These are phyloP conservation scores for Phanerochaete carnosa DNA, from an alignment of 768 basidiomycete species.

Conservation along the genomic window DNA sequence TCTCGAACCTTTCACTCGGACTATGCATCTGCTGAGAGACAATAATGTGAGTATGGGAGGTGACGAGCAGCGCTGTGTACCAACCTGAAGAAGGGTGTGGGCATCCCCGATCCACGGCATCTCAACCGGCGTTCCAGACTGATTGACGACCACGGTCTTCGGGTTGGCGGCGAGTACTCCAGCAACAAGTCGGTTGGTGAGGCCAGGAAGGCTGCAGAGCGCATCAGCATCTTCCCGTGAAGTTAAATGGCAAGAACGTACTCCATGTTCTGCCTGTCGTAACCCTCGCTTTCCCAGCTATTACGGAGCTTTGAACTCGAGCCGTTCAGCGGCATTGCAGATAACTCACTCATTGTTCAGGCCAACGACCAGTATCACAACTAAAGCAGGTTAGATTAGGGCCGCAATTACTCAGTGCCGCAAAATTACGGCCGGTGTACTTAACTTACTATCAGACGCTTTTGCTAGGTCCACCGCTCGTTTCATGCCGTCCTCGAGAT, in stretches of 20 bases:
- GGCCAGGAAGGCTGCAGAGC: conserved; percentile 42
- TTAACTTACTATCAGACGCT: conserved; percentile 34
- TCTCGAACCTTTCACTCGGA: no score
- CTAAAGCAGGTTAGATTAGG: conserved; percentile 21
- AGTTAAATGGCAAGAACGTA: conserved; percentile 14
- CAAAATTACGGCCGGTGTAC: no score
- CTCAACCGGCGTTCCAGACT: conserved; percentile 49
- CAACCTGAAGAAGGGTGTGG: conserved; percentile 39
- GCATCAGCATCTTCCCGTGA: neutral
- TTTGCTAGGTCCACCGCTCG: conserved; percentile 37
- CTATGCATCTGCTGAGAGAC: no score
- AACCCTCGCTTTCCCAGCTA: conserved; percentile 57
- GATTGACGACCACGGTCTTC: conserved; percentile 54
- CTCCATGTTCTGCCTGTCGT: conserved; percentile 48
- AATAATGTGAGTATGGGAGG: no score
- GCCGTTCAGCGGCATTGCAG: no score
- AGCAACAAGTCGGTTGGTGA: conserved; percentile 47
- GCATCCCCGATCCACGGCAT: conserved; percentile 51
- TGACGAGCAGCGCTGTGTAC: no score
- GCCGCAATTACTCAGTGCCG: no score
- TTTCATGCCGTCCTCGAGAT: conserved; percentile 26
- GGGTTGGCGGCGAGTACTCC: conserved; percentile 49
- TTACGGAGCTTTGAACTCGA: no score
- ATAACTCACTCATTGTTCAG: conserved; percentile 48
- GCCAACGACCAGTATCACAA: conserved; percentile 47